Evolutionary conservation across 495 filamentous ascomycete species (phyloP).

Genomic region (Penicillium cataractarum): DNA sequence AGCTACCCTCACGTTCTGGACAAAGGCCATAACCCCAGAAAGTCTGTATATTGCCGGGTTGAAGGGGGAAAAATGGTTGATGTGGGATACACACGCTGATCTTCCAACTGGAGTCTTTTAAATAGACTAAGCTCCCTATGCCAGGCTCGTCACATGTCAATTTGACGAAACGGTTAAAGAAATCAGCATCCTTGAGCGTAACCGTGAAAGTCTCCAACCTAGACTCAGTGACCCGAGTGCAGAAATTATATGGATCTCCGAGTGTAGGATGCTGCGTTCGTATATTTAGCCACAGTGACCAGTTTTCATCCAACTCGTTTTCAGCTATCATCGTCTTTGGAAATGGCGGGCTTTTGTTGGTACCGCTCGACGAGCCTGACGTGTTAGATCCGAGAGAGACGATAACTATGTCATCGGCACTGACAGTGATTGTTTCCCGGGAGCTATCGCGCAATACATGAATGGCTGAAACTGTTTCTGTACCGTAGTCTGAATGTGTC

Average conservation of each 20-base stretch:
- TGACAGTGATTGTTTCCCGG: constrained; percentile 16
- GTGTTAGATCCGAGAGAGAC: constrained; percentile 28
- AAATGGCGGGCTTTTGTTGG: constrained; percentile 18
- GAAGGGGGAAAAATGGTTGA: constrained; percentile 41
- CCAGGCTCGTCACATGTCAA: constrained; percentile 37
- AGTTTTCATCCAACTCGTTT: constrained; percentile 24
- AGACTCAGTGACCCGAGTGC: constrained; percentile 31
- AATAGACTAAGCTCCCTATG: constrained; percentile 36
- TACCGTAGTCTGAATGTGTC: constrained; percentile 14
- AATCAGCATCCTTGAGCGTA: constrained; percentile 36
- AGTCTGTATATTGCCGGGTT: constrained; percentile 30
- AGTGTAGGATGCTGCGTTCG: constrained; percentile 24
- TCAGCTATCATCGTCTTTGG: constrained; percentile 2
- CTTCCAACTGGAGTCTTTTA: constrained; percentile 42
- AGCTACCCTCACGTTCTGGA: constrained; percentile 32
- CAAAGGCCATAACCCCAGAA: constrained; percentile 45
- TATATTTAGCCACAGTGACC: constrained; percentile 29
- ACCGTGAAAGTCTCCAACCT: constrained; percentile 43
- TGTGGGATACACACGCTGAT: constrained; percentile 41
- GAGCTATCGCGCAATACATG: constrained; percentile 9
- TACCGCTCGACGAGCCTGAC: constrained; percentile 25
- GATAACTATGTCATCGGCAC: constrained; percentile 28
- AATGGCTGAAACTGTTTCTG: constrained; percentile 20
- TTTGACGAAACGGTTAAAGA: constrained; percentile 31
- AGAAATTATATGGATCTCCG: constrained; percentile 43